These are phyloP conservation scores for Triangularia verruculosa DNA, from an alignment of 2,329 filamentous ascomycete genomes.

Conservation along the genomic window DNA sequence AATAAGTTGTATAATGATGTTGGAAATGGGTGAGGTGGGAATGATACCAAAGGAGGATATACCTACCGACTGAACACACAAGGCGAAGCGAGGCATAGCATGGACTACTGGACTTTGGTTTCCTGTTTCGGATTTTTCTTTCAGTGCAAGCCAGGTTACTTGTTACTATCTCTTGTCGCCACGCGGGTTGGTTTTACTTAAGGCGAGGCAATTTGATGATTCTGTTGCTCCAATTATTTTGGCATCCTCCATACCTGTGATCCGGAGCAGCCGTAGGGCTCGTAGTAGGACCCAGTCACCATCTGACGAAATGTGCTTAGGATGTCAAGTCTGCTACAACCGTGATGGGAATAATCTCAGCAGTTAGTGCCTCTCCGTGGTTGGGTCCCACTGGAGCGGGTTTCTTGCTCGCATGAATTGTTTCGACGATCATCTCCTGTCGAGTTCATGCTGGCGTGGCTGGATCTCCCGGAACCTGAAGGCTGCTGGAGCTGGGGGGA, in stretches of 20 bases:
- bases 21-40: not conserved
- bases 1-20: constrained; percentile 21
- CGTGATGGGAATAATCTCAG: not conserved
- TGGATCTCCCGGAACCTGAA: not conserved
- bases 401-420: not conserved
- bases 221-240: not conserved
- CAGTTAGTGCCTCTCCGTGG: not conserved
- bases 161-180: not conserved
- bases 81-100: not conserved
- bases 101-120: not conserved
- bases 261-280: not conserved
- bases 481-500: not conserved
- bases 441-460: not conserved
- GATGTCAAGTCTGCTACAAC: not conserved
- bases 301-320: too few species aligned
- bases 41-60: not conserved
- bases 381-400: not conserved
- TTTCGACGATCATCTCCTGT: not conserved
- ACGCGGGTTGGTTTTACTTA: not conserved
- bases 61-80: not conserved
- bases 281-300: not conserved
- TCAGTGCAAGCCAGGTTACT: not conserved
- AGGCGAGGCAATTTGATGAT: not conserved
- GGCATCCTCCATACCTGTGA: not conserved
- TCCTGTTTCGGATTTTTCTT: not conserved